phyloP scores from a whole-genome alignment of 257 asterid genomes.

The Oldenlandia corymbosa region DNA sequence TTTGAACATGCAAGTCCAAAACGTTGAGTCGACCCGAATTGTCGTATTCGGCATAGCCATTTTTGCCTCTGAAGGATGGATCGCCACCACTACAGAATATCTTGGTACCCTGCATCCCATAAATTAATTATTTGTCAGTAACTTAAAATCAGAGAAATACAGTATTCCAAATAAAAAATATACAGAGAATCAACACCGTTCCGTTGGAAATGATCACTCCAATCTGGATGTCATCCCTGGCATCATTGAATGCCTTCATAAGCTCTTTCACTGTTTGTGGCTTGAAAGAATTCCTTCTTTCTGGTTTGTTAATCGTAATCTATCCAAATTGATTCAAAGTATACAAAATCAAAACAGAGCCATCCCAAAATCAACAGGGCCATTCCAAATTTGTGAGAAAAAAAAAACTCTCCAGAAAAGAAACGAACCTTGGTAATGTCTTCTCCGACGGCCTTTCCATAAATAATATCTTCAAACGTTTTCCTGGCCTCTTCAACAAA shows the following conservation, averaged over 20 bases:
- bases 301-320: constrained; percentile 91
- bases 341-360: no score
- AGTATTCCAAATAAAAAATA: no score
- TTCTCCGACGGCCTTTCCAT: no score
- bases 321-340: no score
- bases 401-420: no score
- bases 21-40: constrained; percentile 84
- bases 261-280: constrained; percentile 94
- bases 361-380: no score
- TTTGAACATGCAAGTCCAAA: constrained; percentile 80
- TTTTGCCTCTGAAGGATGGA: constrained; percentile 74
- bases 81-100: constrained; percentile 98
- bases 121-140: no score
- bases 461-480: no score
- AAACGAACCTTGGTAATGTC: no score
- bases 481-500: no score
- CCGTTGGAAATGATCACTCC: constrained; percentile 91
- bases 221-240: constrained; percentile 71
- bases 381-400: no score
- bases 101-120: constrained; percentile 47
- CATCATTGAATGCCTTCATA: constrained; percentile 81
- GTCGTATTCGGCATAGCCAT: constrained; percentile 78
- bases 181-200: constrained; percentile 36
- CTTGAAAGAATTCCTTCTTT: constrained; percentile 84
- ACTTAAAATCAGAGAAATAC: no score